Evolutionary conservation across 345 rosid genomes (phyloP), one percentile per base, ranked within the genome.

Genomic region (Laguncularia racemosa): DNA sequence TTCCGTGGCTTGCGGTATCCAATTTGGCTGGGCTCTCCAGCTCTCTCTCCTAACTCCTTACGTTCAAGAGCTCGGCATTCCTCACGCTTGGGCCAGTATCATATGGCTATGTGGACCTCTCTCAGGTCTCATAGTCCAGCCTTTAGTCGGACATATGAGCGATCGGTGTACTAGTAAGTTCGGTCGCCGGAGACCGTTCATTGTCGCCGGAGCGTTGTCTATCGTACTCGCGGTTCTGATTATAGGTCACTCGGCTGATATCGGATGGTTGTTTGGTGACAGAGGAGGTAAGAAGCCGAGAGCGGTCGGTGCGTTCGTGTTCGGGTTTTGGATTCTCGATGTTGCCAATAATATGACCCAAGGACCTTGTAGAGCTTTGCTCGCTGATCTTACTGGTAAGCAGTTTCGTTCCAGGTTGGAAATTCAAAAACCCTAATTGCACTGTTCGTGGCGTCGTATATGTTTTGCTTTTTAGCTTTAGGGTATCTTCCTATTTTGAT

Each of bases 41-140:
- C 96, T 93, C 33, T 93, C 99, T 13, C 77, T 93, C 19, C 79
- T 89, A 44, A 89, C 97, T 1, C 97, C 99, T 4, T 93, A 89
- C 58, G 99, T 93, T 14, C 99, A 93, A 62, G 95, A 87, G 90
- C 85, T 93, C 12, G 99, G 99, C 57, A 89, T 89, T 48, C 96
- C 96, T 1, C 97, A 93, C 75, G 80, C 85, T 48, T 93, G 96
- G 99, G 91, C 99, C 18, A 93, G 99, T 61, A 64, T 87, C 28
- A 89, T 93, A 50, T 89, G 99, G 99, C 88, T 93, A 7, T 93
- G 99, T 63, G 99, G 99, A 6, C 97, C 97, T 16, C 87, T 93
- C 59, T 87, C 99, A 6, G 99, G 99, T 48, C 69, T 93, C 4
- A 2, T 89, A 5, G 97, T 93, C 28, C 99, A 93, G 62, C 99